These are phyloP conservation scores for Cytospora paraplurivora DNA, from an alignment of 2,329 filamentous ascomycete species.

Conservation along the genomic window DNA sequence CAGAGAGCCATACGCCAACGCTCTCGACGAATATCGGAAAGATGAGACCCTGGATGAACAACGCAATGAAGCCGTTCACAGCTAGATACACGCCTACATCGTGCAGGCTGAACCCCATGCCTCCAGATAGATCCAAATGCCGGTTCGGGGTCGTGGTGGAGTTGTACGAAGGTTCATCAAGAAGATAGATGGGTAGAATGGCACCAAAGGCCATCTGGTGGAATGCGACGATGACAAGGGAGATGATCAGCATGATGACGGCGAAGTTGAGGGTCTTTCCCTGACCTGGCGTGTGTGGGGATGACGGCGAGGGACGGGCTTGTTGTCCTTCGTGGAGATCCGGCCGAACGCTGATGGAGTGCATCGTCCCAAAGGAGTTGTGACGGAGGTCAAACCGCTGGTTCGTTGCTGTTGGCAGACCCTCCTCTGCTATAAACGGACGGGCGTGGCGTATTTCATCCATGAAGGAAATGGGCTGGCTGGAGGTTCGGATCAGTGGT, in stretches of 20 bases:
- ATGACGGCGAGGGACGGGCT: constrained; percentile 1
- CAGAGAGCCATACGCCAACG: constrained; percentile 68
- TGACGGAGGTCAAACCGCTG: constrained; percentile 42
- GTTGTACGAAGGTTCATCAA: constrained; percentile 39
- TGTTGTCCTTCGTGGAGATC: constrained; percentile 24
- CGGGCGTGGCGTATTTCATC: constrained; percentile 31
- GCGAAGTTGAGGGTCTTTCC: constrained; percentile 43
- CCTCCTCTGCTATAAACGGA: constrained; percentile 40
- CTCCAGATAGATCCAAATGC: constrained; percentile 53
- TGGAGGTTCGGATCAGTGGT: constrained; percentile 36
- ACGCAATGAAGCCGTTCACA: constrained; percentile 67
- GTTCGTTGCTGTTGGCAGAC: constrained; percentile 39
- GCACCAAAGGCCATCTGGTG: constrained; percentile 50
- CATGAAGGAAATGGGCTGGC: constrained; percentile 32
- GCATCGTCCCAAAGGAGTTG: constrained; percentile 46
- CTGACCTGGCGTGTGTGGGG: constrained; percentile 16
- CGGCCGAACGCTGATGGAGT: constrained; percentile 41
- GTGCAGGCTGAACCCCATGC: constrained; percentile 66
- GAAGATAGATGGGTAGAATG: constrained; percentile 46
- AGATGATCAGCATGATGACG: constrained; percentile 45
- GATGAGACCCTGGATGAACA: constrained; percentile 72
- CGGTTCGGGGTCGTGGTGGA: constrained; percentile 4
- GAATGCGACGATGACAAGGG: constrained; percentile 46
- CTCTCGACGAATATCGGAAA: constrained; percentile 41
- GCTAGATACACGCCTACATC: constrained; percentile 70